phyloP scores from a whole-genome alignment of 2,329 filamentous ascomycete species.

The Coniella vitis region DNA sequence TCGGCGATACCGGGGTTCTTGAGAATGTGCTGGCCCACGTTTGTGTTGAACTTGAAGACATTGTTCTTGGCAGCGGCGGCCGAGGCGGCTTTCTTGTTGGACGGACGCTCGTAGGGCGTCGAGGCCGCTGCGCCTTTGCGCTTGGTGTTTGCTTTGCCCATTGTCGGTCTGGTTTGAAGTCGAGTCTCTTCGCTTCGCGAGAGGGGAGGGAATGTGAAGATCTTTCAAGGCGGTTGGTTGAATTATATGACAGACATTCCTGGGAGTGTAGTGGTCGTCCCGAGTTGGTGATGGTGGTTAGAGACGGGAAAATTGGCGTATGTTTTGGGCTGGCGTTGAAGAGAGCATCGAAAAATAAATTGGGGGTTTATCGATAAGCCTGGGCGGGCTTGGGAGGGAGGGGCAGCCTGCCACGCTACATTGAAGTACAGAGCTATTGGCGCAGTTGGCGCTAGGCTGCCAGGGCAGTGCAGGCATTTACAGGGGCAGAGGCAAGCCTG shows the following conservation, averaged over 20 bases:
- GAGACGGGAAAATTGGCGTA: neutral
- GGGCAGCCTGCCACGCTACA: neutral
- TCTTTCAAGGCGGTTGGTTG: neutral
- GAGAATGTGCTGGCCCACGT: slow-evolving; percentile 81
- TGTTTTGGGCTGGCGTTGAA: neutral
- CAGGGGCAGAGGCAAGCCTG: too few species aligned
- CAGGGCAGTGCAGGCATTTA: too few species aligned
- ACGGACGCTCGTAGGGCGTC: slow-evolving; percentile 29
- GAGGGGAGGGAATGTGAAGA: neutral
- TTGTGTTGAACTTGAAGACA: slow-evolving; percentile 95
- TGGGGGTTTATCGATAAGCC: neutral
- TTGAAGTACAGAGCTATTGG: too few species aligned
- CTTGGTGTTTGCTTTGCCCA: slow-evolving; percentile 36
- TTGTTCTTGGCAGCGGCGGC: slow-evolving; percentile 52
- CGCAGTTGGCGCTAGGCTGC: too few species aligned
- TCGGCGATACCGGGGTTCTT: slow-evolving; percentile 85
- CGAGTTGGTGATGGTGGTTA: neutral
- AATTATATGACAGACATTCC: slow-evolving; percentile 5
- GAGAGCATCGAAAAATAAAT: neutral
- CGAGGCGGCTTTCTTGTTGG: slow-evolving; percentile 14
- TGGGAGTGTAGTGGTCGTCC: neutral
- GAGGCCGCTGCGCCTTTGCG: slow-evolving; percentile 25
- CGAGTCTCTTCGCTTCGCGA: too few species aligned
- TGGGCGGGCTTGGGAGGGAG: neutral
- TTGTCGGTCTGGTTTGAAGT: slow-evolving; percentile 19